Evolutionary conservation across 2,329 filamentous ascomycete genomes (phyloP).

Genomic region (Sclerotinia nivalis): DNA sequence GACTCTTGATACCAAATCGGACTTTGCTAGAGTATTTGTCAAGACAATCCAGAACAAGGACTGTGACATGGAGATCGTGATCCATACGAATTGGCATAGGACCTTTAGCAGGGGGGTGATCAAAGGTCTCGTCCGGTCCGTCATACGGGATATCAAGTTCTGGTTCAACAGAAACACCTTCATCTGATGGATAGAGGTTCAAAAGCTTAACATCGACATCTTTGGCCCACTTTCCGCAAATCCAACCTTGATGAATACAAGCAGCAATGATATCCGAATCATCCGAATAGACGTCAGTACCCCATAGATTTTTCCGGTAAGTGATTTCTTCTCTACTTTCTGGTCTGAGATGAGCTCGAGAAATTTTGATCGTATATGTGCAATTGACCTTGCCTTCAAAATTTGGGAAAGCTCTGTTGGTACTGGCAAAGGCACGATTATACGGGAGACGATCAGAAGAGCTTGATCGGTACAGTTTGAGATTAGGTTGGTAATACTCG

Average conservation of each 20-base stretch:
- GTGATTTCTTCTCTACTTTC: conserved; percentile 81
- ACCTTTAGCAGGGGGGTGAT: conserved; percentile 56
- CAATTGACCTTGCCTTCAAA: conserved; percentile 77
- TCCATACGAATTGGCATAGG: conserved; percentile 65
- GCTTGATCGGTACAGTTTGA: conserved; percentile 50
- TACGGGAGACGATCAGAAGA: conserved; percentile 45
- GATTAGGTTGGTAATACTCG: conserved; percentile 72
- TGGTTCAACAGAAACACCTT: conserved; percentile 23
- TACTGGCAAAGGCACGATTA: conserved; percentile 36
- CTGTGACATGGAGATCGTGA: conserved; percentile 82
- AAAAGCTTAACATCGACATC: conserved; percentile 72
- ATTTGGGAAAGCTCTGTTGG: conserved; percentile 58
- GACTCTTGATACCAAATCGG: conserved; percentile 78
- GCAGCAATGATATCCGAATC: conserved; percentile 93
- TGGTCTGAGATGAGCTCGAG: conserved; percentile 71
- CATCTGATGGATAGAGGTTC: conserved; percentile 50
- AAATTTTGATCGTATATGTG: conserved; percentile 84
- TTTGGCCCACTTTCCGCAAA: conserved; percentile 82
- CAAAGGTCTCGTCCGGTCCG: conserved; percentile 42
- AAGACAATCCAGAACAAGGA: conserved; percentile 79
- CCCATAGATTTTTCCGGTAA: conserved; percentile 79
- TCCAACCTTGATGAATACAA: conserved; percentile 90
- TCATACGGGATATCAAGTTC: conserved; percentile 4
- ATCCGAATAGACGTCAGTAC: conserved; percentile 91
- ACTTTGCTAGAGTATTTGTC: conserved; percentile 74